Conservation (phyloP, 106 monocot genomes). For the Dioscorea alata region DNA sequence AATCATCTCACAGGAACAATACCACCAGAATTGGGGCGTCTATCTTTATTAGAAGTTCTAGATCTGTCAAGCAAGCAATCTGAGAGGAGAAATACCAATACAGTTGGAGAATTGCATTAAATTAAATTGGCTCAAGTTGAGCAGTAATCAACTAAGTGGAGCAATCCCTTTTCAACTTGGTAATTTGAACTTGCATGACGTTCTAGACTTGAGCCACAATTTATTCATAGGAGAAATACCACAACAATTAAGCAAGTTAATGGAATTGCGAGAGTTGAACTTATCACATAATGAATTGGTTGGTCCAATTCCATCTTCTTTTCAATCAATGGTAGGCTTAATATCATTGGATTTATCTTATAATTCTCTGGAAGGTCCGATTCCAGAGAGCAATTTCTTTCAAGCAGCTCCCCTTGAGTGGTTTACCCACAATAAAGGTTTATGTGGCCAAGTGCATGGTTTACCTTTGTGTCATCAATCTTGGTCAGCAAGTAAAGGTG, state of each 20-base stretch:
- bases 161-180: constrained; percentile 18
- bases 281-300: constrained; percentile 26
- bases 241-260: too few relatives aligned
- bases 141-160: constrained; percentile 10
- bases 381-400: constrained; percentile 20
- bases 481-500: not conserved
- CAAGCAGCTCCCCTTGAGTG: constrained; percentile 1
- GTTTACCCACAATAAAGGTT: constrained; percentile 19
- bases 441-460: constrained; percentile 20
- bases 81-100: constrained; percentile 12
- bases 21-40: too few relatives aligned
- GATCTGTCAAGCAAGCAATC: too few relatives aligned
- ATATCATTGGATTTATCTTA: constrained; percentile 15
- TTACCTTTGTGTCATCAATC: constrained; percentile 13
- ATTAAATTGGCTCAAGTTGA: not conserved
- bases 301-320: constrained; percentile 13
- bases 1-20: too few relatives aligned
- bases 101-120: not conserved
- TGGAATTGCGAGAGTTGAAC: constrained; percentile 10
- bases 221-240: too few relatives aligned
- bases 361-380: constrained; percentile 14
- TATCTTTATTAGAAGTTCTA: too few relatives aligned
- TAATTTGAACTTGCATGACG: constrained; percentile 8
- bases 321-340: constrained; percentile 9
- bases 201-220: too few relatives aligned